Evolutionary conservation across 2,329 filamentous ascomycete species (phyloP), one percentile per base, ranked within the genome.

Genomic region (Ophiocordyceps camponoti-floridani): DNA sequence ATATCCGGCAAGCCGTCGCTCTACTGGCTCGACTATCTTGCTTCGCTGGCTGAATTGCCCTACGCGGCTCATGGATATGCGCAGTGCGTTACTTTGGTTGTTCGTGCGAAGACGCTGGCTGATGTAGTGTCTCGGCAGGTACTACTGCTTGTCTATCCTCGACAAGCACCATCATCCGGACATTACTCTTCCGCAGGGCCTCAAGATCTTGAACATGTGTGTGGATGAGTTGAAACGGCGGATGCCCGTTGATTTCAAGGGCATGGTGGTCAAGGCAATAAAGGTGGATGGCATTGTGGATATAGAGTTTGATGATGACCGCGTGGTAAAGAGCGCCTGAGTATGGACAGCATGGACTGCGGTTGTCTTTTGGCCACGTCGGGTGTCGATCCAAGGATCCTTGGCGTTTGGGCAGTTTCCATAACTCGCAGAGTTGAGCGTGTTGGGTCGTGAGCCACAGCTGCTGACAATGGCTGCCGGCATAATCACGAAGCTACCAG

Each of bases 101-200:
- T 19, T 4, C 12, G 6, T n/a, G n/a, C 7, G 42, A 31, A 14
- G 16, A 43, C 9, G 12, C 12, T 31, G 35, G 12, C 40, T 6
- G 18, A 48, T 52, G 43, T 51, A 40, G 19, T 14, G 4, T 4
- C 6, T 13, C 41, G 4, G 45, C 41, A 86, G 80, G 67, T 96
- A 96, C 73, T 98, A 98, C 73, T 98, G 91, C 64, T 74, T 98
- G 49, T 93, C 86, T 7, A 93, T 94, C 54, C 78, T 98, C 44
- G 91, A 98, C 69, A 98, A 98, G 72, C 91, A 98, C 63, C 91
- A 98, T 63, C 84, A 95, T 58, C 89, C 91, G 42, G 82, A 95
- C 58, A 96, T 98, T 63, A 76, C 75, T 49, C 79, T 91, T 45
- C 87, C 83, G 50, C 77, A 94, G 63, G 91, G 91, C 46, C 76